Percentiles rank a stretch among this genome's conserved stretches.
phyloP scores from a whole-genome alignment of 2,329 filamentous ascomycete species.

The Penicillium hordei region DNA sequence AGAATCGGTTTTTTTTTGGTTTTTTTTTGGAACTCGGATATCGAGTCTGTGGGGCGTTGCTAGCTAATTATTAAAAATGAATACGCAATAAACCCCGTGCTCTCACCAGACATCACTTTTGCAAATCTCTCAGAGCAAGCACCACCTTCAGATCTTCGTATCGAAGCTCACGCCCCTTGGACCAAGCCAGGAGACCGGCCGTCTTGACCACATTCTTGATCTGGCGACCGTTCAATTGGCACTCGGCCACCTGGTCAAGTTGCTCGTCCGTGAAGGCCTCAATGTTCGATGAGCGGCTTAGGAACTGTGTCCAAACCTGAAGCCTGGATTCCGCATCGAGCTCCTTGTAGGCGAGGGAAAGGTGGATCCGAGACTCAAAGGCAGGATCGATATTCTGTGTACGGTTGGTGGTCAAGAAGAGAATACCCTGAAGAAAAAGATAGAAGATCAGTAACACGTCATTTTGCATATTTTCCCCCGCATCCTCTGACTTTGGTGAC shows the following conservation, averaged over 20 bases:
- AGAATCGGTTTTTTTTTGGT: not conserved
- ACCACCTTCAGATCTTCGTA: constrained; percentile 25
- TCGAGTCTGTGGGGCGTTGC: not conserved
- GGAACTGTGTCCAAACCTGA: constrained; percentile 49
- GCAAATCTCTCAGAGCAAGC: constrained; percentile 5
- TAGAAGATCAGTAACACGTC: constrained; percentile 34
- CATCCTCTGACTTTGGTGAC: too few relatives aligned
- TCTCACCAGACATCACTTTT: not conserved
- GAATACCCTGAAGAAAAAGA: constrained; percentile 44
- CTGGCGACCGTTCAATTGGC: constrained; percentile 37
- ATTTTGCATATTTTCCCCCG: not conserved
- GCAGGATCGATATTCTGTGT: constrained; percentile 52
- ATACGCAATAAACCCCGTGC: not conserved
- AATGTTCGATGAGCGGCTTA: constrained; percentile 24
- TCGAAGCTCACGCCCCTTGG: constrained; percentile 16
- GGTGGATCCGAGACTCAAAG: constrained; percentile 50
- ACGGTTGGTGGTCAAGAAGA: constrained; percentile 55
- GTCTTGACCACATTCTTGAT: constrained; percentile 50
- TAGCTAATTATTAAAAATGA: not conserved
- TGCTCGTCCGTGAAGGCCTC: constrained; percentile 21
- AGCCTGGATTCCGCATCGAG: constrained; percentile 38
- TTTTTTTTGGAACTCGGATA: not conserved
- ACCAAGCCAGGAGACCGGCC: constrained; percentile 41
- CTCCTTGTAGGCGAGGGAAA: constrained; percentile 41
- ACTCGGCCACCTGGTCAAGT: constrained; percentile 24